Conservation (phyloP, 805 yeast genomes). For the Saccharomycopsis sp. region DNA sequence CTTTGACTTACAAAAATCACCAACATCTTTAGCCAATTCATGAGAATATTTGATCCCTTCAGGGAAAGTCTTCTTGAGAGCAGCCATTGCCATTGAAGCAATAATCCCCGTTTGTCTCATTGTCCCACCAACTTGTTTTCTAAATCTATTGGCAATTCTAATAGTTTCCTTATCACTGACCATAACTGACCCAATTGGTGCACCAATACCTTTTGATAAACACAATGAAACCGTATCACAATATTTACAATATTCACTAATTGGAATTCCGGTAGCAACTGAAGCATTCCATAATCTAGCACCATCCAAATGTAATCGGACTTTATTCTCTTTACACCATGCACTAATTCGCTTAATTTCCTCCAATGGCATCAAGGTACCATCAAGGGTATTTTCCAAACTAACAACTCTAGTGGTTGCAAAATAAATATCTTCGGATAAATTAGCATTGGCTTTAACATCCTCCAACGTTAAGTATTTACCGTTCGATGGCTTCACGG, state of each 20-base stretch:
- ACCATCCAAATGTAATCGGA: slow-evolving; percentile 81
- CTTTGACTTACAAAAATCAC: slow-evolving; percentile 42
- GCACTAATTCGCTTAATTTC: slow-evolving; percentile 65
- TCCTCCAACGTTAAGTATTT: slow-evolving; percentile 74
- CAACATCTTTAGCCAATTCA: slow-evolving; percentile 43
- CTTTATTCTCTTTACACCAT: slow-evolving; percentile 55
- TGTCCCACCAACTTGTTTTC: slow-evolving; percentile 92
- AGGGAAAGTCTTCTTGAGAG: slow-evolving; percentile 66
- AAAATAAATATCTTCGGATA: slow-evolving; percentile 74
- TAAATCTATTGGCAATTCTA: slow-evolving; percentile 71
- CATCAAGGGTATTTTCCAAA: slow-evolving; percentile 84
- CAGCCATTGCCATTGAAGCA: slow-evolving; percentile 72
- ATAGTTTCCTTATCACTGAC: slow-evolving; percentile 61
- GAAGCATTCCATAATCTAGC: slow-evolving; percentile 95
- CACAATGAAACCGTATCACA: slow-evolving; percentile 91
- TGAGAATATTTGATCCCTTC: slow-evolving; percentile 44
- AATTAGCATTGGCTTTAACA: slow-evolving; percentile 49
- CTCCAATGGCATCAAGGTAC: slow-evolving; percentile 70
- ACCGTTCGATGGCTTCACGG: slow-evolving; percentile 76
- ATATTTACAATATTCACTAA: slow-evolving; percentile 62
- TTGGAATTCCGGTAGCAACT: slow-evolving; percentile 60
- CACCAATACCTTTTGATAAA: slow-evolving; percentile 84
- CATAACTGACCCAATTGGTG: slow-evolving; percentile 85
- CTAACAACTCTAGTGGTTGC: slow-evolving; percentile 86
- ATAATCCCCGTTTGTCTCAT: slow-evolving; percentile 82